Percentiles rank a stretch among this genome's conserved stretches.
Conservation (phyloP, 2,329 filamentous ascomycete species). For the Calonectria pauciramosa region DNA sequence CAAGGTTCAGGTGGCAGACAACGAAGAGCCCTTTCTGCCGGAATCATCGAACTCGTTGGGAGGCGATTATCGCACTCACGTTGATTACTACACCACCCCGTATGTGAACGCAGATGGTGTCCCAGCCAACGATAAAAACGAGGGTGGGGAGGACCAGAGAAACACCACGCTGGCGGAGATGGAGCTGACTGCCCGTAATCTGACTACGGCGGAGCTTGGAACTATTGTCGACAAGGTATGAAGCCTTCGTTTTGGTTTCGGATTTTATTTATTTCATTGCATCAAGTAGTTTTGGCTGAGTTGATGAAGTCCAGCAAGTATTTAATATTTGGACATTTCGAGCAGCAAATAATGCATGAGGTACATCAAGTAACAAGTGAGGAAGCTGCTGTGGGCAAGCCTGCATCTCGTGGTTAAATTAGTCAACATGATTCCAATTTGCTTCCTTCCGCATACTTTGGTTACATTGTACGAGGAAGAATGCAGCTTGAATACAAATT, state of each 20-base stretch:
- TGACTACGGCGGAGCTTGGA: conserved; percentile 12
- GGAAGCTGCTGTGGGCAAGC: background rate
- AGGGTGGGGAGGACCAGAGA: conserved; percentile 5
- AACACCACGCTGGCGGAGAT: conserved; percentile 17
- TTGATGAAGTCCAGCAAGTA: background rate
- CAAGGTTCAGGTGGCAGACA: conserved; percentile 19
- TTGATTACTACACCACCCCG: conserved; percentile 14
- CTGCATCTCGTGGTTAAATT: too few relatives aligned
- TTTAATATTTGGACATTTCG: background rate
- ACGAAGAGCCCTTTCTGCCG: conserved; percentile 24
- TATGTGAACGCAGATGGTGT: background rate
- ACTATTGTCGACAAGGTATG: background rate
- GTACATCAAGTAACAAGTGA: background rate
- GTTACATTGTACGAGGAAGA: background rate
- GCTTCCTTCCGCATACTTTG: background rate
- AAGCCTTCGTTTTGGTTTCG: background rate
- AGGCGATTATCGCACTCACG: conserved; percentile 1
- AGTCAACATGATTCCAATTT: background rate
- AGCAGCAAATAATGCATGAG: background rate
- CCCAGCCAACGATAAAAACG: background rate
- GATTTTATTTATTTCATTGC: background rate
- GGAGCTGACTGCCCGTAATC: conserved; percentile 12
- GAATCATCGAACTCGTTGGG: conserved; percentile 9
- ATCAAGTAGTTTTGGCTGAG: background rate
- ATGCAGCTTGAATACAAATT: background rate